Percentiles rank a stretch among this genome's conserved stretches.
phyloP scores from a whole-genome alignment of 805 yeast species.

The Ogataea pini region DNA sequence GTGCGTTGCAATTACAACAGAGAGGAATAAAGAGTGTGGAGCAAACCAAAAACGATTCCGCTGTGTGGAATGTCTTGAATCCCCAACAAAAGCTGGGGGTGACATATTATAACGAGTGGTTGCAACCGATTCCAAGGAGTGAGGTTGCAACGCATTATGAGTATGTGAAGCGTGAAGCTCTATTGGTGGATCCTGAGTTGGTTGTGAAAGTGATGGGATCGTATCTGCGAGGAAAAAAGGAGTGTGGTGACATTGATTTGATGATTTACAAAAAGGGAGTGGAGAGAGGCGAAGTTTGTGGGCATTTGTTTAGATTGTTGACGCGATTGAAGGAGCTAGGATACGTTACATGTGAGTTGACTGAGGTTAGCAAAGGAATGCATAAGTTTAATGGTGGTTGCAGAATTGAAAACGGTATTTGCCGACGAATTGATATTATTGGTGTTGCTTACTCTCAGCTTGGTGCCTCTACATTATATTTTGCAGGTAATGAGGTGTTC shows the following conservation, averaged over 20 bases:
- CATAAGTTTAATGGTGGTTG: slow-evolving; percentile 41
- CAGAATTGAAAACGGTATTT: slow-evolving; percentile 15
- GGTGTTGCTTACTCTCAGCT: slow-evolving; percentile 44
- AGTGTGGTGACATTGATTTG: slow-evolving; percentile 56
- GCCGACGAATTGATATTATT: slow-evolving; percentile 57
- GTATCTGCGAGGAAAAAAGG: slow-evolving; percentile 47
- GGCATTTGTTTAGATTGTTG: slow-evolving; percentile 20
- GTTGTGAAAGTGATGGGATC: slow-evolving; percentile 49
- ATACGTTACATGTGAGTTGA: slow-evolving; percentile 28
- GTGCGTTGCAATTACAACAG: slow-evolving; percentile 41
- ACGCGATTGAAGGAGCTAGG: slow-evolving; percentile 9
- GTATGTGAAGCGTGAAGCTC: slow-evolving; percentile 27
- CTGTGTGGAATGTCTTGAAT: slow-evolving; percentile 21
- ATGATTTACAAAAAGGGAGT: slow-evolving; percentile 42
- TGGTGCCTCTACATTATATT: slow-evolving; percentile 53
- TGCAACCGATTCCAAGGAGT: slow-evolving; percentile 43
- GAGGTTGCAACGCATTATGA: slow-evolving; percentile 45
- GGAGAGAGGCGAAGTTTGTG: slow-evolving; percentile 22
- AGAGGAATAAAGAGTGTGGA: slow-evolving; percentile 44
- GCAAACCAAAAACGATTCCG: slow-evolving; percentile 26
- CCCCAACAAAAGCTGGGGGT: slow-evolving; percentile 41
- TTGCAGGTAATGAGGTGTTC: slow-evolving; percentile 55
- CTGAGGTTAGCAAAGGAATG: slow-evolving; percentile 20
- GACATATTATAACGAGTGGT: slow-evolving; percentile 49
- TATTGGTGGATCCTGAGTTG: slow-evolving; percentile 38